These are phyloP conservation scores for Piper betle DNA, from an alignment of 164 flowering plant species.

Conservation along the genomic window DNA sequence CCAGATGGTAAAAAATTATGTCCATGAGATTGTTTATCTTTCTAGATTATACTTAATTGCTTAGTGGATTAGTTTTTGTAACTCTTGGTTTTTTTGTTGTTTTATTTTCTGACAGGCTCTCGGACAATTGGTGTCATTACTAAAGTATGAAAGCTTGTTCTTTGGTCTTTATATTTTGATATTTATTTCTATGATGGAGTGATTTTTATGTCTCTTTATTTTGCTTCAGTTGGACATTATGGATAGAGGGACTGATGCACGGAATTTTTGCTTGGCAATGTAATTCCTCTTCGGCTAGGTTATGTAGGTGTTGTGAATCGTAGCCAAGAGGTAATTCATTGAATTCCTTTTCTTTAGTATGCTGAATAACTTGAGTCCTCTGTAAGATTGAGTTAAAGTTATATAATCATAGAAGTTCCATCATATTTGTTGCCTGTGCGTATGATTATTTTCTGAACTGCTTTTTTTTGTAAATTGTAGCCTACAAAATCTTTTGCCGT, in stretches of 20 bases:
- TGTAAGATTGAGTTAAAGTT: too few species aligned
- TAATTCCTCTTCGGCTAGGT: slow-evolving; percentile 30
- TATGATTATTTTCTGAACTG: too few species aligned
- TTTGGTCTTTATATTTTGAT: neutral
- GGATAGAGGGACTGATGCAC: slow-evolving; percentile 29
- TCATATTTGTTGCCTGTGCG: neutral
- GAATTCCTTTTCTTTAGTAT: neutral
- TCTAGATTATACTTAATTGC: neutral
- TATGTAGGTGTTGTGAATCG: slow-evolving; percentile 33
- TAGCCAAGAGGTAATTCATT: slow-evolving; percentile 23
- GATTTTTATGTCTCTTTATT: neutral
- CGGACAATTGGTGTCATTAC: slow-evolving; percentile 32
- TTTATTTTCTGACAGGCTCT: slow-evolving; percentile 18
- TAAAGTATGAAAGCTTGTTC: slow-evolving; percentile 12
- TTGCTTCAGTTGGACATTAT: slow-evolving; percentile 24
- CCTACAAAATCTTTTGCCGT: too few species aligned
- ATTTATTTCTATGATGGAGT: neutral
- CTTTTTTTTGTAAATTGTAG: too few species aligned
- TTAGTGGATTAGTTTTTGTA: neutral
- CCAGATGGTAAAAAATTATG: slow-evolving; percentile 21
- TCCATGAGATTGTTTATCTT: neutral
- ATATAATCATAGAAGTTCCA: neutral
- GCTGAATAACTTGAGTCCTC: too few species aligned
- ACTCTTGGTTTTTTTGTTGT: slow-evolving; percentile 1
- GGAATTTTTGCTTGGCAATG: slow-evolving; percentile 30